Base-by-base conservation (phyloP, 495 filamentous ascomycete species). In the Friedmanniomyces simplex region DNA sequence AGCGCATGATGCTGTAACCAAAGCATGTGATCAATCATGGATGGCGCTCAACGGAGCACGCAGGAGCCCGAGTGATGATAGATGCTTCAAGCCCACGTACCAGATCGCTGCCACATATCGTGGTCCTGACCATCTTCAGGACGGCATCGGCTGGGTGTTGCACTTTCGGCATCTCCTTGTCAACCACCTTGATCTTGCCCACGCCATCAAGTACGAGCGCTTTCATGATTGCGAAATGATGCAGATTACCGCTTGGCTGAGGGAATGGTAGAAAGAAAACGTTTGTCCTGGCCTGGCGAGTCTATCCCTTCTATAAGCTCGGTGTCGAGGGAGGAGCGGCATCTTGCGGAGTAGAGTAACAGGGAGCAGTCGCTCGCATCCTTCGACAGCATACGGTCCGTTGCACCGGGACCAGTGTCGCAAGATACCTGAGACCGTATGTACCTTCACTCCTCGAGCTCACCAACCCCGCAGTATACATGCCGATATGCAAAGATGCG, bases 51-150 rank as follows among this genome's bases (percentile, higher is more conserved):
- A n/a, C n/a, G n/a, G n/a, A n/a, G n/a, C n/a, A n/a, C n/a, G n/a
- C n/a, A n/a, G 16, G 34, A 8, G 34, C 34, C 16, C 8, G 8
- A 37, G 34, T 37, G 34, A 37, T 16, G 34, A 37, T n/a, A n/a
- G n/a, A n/a, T n/a, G n/a, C n/a, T n/a, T n/a, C n/a, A 37, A 16
- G 34, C 34, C 8, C 8, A 37, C 34, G 8, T 37, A 37, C 34
- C 46, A 73, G 47, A 60, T 74, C 72, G 0, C 68, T 72, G 26
- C 73, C 73, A 66, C 73, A 75, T 62, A 75, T 72, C 14, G 71
- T 73, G 6, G 66, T 65, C 39, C 56, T 50, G 16, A 48, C 28
- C 7, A 59, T 18, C 30, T 59, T 59, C 8, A 59, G 14, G 16
- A 59, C 47, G 18, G 47, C 47, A 30, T 50, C 47, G 8, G 20